A percentile compares a stretch with the other conserved stretches of the same genome.
Evolutionary conservation across 2,329 filamentous ascomycete species (phyloP).

Genomic region (Penicillium crustosum): DNA sequence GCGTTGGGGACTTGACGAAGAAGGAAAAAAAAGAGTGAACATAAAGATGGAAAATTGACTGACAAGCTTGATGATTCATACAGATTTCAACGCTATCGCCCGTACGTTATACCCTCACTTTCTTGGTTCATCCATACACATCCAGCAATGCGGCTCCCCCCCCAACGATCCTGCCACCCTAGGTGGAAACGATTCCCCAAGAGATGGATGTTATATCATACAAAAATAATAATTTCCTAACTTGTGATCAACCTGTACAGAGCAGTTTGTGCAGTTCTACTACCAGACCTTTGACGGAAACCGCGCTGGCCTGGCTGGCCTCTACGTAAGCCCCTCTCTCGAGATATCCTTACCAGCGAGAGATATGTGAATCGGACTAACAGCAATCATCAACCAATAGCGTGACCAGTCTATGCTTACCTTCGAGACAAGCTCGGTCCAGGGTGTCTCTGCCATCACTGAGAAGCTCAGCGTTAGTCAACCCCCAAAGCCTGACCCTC

Average conservation of each 20-base stretch:
- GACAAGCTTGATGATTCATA: conserved; percentile 7
- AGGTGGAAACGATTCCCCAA: neutral
- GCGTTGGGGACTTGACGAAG: neutral
- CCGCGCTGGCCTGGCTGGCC: conserved; percentile 61
- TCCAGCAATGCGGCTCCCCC: conserved; percentile 10
- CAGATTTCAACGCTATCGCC: conserved; percentile 43
- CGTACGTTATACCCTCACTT: conserved; percentile 33
- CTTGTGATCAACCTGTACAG: conserved; percentile 49
- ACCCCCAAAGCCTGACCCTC: neutral
- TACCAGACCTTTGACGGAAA: conserved; percentile 81
- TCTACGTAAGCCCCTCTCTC: conserved; percentile 69
- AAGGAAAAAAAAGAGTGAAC: neutral
- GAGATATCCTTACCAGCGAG: neutral
- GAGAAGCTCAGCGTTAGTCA: conserved; percentile 75
- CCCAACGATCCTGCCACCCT: conserved; percentile 9
- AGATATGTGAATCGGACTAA: conserved; percentile 9
- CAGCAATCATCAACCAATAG: conserved; percentile 48
- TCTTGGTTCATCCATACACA: neutral
- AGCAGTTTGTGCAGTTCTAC: conserved; percentile 87
- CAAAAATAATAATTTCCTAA: conserved; percentile 18
- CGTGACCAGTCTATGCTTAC: conserved; percentile 86
- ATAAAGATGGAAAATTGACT: conserved; percentile 6
- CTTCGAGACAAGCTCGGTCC: conserved; percentile 71
- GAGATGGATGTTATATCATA: neutral
- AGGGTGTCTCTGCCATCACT: conserved; percentile 66